phyloP scores from a whole-genome alignment of 305 asterid species.

The Ajuga reptans region DNA sequence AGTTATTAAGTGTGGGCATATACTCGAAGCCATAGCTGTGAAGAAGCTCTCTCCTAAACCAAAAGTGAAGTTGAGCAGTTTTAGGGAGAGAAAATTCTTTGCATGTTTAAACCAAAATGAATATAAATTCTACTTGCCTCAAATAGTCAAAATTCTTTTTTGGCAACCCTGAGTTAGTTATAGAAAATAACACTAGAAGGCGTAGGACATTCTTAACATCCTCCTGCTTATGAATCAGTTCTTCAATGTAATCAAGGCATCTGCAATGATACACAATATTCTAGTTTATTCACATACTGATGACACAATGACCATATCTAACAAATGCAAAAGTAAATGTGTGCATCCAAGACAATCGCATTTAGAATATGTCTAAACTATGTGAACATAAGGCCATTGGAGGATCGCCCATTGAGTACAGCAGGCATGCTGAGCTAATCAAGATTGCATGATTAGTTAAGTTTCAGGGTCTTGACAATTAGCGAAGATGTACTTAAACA shows the following conservation, averaged over 20 bases:
- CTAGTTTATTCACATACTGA: conserved; percentile 16
- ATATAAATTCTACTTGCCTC: conserved; percentile 49
- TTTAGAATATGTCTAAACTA: not conserved
- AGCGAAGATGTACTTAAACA: not conserved
- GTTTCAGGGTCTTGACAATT: not conserved
- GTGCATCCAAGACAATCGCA: not conserved
- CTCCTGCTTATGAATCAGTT: conserved; percentile 92
- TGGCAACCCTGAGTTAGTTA: conserved; percentile 86
- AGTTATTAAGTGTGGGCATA: conserved; percentile 71
- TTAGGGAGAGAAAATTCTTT: not conserved
- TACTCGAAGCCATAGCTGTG: conserved; percentile 98
- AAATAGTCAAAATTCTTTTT: conserved; percentile 76
- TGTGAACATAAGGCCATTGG: not conserved
- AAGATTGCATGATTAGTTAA: not conserved
- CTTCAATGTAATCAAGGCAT: conserved; percentile 88
- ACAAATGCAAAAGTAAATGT: not conserved
- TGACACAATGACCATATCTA: conserved; percentile 1
- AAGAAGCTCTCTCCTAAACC: conserved; percentile 63
- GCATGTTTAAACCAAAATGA: conserved; percentile 4
- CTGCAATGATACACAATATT: conserved; percentile 39
- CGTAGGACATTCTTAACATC: conserved; percentile 74
- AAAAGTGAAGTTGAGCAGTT: conserved; percentile 13
- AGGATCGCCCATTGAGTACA: not conserved
- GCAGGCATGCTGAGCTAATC: not conserved
- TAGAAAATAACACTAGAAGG: conserved; percentile 65